These are phyloP conservation scores for Fraxinus angustifolia DNA, from an alignment of 305 asterid species.

Conservation along the genomic window DNA sequence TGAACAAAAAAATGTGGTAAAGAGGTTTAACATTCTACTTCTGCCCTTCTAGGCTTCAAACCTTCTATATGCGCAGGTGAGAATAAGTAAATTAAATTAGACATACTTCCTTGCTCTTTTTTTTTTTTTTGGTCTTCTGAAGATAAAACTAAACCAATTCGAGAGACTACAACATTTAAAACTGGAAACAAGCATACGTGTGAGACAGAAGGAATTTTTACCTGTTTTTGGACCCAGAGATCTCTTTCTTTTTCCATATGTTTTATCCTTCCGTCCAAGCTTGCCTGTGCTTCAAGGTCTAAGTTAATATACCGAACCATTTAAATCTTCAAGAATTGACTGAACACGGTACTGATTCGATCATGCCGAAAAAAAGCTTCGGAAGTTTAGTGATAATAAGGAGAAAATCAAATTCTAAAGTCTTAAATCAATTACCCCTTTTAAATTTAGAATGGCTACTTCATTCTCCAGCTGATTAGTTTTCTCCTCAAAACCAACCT, in stretches of 20 bases:
- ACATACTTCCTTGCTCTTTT: background rate
- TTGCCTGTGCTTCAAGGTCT: slow-evolving; percentile 31
- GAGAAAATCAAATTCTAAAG: slow-evolving; percentile 14
- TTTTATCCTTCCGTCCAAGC: slow-evolving; percentile 43
- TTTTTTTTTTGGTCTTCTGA: background rate
- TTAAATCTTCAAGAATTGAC: background rate
- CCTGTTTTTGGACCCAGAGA: slow-evolving; percentile 62
- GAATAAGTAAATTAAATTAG: background rate
- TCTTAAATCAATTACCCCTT: slow-evolving; percentile 35
- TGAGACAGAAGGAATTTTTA: slow-evolving; percentile 21
- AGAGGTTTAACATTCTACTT: background rate
- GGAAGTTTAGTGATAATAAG: background rate
- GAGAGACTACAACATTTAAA: background rate
- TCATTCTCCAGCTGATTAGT: slow-evolving; percentile 43
- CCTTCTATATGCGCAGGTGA: background rate
- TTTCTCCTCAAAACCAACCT: slow-evolving; percentile 48
- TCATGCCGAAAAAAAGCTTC: background rate
- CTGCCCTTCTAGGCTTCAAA: background rate
- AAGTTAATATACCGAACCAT: slow-evolving; percentile 5
- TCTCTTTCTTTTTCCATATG: slow-evolving; percentile 52
- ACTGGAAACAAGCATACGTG: slow-evolving; percentile 12
- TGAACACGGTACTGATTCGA: background rate
- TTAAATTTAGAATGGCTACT: slow-evolving; percentile 40
- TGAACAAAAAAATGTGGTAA: background rate
- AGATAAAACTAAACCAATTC: background rate